Base-by-base conservation (phyloP, 164 flowering plant genomes). In the Tinospora cordifolia region DNA sequence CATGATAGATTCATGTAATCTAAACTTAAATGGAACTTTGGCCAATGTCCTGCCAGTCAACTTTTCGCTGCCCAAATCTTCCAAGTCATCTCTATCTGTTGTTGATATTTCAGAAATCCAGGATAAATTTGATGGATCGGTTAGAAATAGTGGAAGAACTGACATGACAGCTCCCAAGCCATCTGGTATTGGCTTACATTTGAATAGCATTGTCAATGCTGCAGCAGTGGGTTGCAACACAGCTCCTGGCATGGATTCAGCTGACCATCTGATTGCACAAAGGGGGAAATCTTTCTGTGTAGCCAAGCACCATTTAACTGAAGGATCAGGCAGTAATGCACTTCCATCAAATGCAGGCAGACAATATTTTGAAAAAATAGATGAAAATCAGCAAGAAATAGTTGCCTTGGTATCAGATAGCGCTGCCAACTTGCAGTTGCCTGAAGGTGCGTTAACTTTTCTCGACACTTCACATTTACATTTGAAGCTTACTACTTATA, bases 181-280 rank as follows among this genome's bases (percentile, higher is more conserved):
- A 46, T 79, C 80, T 44, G 86, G 88, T 39, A 83, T 87, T 58
- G 92, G 93, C 69, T 78, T 90, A 81, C 92, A 88, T 76, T 80
- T 88, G 60, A 86, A 88, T 63, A 84, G 86, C 73, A 75, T 85
- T 72, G 79, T 81, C 62, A 84, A 68, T 69, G 30, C 79, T 60
- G 66, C 73, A 38, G 76, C 82, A 71, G 27, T 71, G 36, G 76
- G 76, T 39, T 63, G 65, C 65, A 67, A 67, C 62, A 70, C 76
- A 46, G 67, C 69, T 67, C 65, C 75, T 63, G 66, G 75, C 65
- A 26, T 68, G 68, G 72, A 76, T 60, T 65, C 68, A 27, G 44
- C 63, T 44, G 72, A 60, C 65, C 46, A 24, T 67, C 38, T 69
- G 14, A 70, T 66, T 69, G 64, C 67, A 24, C 73, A 66, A 58